phyloP scores from a whole-genome alignment of 1,284 basidiomycete genomes.

The Melanopsichium pennsylvanicum region DNA sequence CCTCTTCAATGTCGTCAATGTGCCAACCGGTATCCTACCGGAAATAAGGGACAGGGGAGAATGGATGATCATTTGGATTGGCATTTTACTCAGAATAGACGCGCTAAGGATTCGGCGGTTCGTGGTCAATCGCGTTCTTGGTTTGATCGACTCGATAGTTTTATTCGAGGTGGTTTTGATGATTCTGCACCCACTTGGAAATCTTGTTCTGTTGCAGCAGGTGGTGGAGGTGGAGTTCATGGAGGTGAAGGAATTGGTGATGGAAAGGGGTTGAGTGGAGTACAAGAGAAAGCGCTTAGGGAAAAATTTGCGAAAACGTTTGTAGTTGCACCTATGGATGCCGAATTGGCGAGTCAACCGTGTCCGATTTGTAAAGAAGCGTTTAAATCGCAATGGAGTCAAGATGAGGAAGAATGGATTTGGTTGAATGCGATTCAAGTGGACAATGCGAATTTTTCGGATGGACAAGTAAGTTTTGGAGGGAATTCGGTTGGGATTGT shows the following conservation, averaged over 20 bases:
- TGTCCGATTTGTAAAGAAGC: constrained; percentile 97
- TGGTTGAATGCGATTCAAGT: constrained; percentile 89
- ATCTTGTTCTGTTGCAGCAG: constrained; percentile 7
- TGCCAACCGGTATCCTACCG: constrained; percentile 83
- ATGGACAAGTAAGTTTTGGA: no score
- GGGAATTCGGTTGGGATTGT: constrained; percentile 9
- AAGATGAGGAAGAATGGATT: constrained; percentile 98
- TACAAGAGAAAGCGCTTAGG: constrained; percentile 73
- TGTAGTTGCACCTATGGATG: constrained; percentile 80
- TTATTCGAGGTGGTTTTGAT: constrained; percentile 54
- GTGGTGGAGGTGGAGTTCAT: constrained; percentile 55
- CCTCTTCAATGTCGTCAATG: constrained; percentile 92
- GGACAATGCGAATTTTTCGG: no score
- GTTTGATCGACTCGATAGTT: constrained; percentile 83
- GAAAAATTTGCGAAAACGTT: constrained; percentile 69
- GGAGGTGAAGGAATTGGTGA: no score
- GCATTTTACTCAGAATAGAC: constrained; percentile 94
- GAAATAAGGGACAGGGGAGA: constrained; percentile 75
- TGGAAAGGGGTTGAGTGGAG: constrained; percentile 67
- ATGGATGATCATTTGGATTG: constrained; percentile 93
- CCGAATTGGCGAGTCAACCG: constrained; percentile 81
- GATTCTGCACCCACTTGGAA: constrained; percentile 41
- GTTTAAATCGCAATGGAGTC: constrained; percentile 89
- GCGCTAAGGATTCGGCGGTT: constrained; percentile 81
- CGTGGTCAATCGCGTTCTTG: constrained; percentile 90